Percentiles rank a stretch among this genome's conserved stretches.
These are phyloP conservation scores for Dunaliella sp. DNA, from an alignment of 139 green algal genomes.

Conservation along the genomic window DNA sequence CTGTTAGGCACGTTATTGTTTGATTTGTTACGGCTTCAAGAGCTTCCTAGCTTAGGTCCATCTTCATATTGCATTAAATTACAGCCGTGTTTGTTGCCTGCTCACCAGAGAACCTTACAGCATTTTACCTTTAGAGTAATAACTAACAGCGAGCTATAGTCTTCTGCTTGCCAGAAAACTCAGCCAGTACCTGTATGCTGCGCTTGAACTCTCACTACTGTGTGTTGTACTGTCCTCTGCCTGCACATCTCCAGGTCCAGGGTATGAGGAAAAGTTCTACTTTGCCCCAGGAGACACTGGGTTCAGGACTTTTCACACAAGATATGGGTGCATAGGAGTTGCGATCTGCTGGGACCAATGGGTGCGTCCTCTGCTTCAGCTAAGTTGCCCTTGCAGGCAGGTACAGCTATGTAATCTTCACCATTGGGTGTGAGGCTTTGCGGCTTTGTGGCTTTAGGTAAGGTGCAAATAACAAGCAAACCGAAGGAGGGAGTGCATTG, in stretches of 20 bases:
- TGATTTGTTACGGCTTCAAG: too few species aligned
- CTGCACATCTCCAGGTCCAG: slow-evolving; percentile 2
- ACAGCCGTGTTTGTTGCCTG: background rate
- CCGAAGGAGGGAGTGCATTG: too few species aligned
- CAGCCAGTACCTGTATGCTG: background rate
- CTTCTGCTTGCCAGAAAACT: background rate
- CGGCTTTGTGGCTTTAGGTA: too few species aligned
- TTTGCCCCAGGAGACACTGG: slow-evolving; percentile 73
- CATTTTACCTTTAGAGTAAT: background rate
- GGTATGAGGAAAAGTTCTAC: slow-evolving; percentile 63
- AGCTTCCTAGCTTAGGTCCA: background rate
- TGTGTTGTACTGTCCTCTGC: background rate
- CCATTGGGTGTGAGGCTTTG: too few species aligned
- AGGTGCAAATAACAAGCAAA: too few species aligned
- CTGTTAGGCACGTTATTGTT: too few species aligned
- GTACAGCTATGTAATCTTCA: too few species aligned
- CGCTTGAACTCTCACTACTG: background rate
- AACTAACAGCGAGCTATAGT: background rate
- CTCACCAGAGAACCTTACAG: background rate
- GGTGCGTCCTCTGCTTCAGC: too few species aligned
- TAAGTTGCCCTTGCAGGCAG: too few species aligned
- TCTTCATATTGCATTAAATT: background rate
- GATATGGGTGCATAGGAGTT: slow-evolving; percentile 51
- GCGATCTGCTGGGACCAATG: slow-evolving; percentile 81
- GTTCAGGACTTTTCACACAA: slow-evolving; percentile 63